Base-by-base conservation (phyloP, 139 green algal genomes). In the Picochlorum sp. region DNA sequence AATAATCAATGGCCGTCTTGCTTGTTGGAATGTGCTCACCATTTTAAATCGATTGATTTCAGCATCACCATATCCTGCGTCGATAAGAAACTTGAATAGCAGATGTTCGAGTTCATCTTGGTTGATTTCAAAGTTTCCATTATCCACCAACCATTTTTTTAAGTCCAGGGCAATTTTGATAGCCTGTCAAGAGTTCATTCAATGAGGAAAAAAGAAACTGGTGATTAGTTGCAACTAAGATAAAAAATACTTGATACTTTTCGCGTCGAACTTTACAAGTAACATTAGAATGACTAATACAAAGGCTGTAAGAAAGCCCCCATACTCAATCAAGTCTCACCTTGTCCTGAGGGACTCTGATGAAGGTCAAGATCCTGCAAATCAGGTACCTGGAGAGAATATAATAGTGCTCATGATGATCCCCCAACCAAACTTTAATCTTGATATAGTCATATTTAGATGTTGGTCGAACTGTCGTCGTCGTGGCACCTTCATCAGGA, bases 121-220 rank as follows among this genome's bases (percentile, higher is more conserved):
- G 10, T 69, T 69, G 25, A 96, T 70, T 54, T 89, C 81, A 24
- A 90, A 67, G 20, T 75, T 47, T 30, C 79, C 65, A 16, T 80
- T 64, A 66, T 96, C 89, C n/a, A 96, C 90, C 28, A 96, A 50
- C 6, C 85, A 76, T 64, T 96, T 96, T 71, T 96, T 96, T 14
- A 95, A 59, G 50, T 94, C 85, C 55, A 96, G 59, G 0, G 89
- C 85, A 22, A 96, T 86, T 55, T 94, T 91, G 16, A 92, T 79
- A 31, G 89, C 89, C 81, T 92, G 69, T 22, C 41, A 9, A 39
- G 3, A 22, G 26, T 18, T 28, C n/a, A n/a, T n/a, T n/a, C n/a
- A n/a, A n/a, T n/a, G n/a, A n/a, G n/a, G n/a, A n/a, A n/a, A n/a
- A n/a, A n/a, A n/a, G n/a, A n/a, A n/a, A n/a, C n/a, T n/a, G n/a